Evolutionary conservation across 495 filamentous ascomycete species (phyloP).

Genomic region (Bacidia rubella): DNA sequence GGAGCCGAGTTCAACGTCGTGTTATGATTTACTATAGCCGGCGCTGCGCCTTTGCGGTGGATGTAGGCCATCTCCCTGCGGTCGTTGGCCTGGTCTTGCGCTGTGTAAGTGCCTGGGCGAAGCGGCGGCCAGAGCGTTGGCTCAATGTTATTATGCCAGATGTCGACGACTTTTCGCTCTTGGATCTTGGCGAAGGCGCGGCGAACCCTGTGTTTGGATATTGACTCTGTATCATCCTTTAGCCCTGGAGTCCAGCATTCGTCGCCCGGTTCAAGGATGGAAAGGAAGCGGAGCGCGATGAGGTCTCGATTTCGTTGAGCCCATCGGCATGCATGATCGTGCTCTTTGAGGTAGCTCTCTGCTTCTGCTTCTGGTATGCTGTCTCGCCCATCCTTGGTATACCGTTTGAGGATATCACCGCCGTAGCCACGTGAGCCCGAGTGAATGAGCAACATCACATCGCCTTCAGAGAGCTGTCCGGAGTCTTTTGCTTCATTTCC

Average conservation of each 20-base stretch:
- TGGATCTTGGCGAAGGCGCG: constrained; percentile 13
- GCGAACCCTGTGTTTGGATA: constrained; percentile 1
- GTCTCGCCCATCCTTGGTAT: constrained; percentile 10
- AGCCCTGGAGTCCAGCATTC: constrained; percentile 14
- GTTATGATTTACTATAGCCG: constrained; percentile 13
- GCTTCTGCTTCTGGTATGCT: constrained; percentile 18
- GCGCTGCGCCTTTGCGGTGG: constrained; percentile 30
- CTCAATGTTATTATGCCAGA: constrained; percentile 27
- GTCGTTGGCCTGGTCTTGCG: not conserved
- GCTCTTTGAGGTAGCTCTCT: constrained; percentile 21
- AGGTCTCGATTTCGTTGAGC: constrained; percentile 25
- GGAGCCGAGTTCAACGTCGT: constrained; percentile 12
- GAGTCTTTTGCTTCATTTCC: not conserved
- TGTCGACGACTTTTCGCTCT: constrained; percentile 24
- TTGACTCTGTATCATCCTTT: not conserved
- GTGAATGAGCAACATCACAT: constrained; percentile 29
- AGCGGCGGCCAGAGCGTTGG: constrained; percentile 22
- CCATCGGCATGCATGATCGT: constrained; percentile 25
- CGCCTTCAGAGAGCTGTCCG: constrained; percentile 13
- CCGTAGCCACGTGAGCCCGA: constrained; percentile 30
- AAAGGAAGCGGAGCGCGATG: constrained; percentile 26
- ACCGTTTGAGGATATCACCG: constrained; percentile 24
- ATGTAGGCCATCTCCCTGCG: constrained; percentile 16
- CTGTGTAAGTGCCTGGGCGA: not conserved
- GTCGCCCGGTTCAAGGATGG: constrained; percentile 22